Base-by-base conservation (phyloP, 1,284 basidiomycete genomes). In the Fomes fomentarius region DNA sequence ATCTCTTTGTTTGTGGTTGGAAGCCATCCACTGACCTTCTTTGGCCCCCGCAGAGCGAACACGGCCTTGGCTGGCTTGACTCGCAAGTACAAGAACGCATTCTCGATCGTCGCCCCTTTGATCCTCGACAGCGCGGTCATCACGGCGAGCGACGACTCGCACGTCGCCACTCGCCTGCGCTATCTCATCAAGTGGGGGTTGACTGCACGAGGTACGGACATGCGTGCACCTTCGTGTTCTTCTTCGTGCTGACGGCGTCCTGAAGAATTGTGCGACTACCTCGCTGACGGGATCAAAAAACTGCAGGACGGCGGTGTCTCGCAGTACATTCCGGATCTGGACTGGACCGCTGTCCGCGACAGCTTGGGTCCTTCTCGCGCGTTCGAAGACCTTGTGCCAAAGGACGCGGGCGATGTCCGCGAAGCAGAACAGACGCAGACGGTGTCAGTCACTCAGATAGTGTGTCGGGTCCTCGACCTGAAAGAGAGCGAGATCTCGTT, bases 21-120 rank as follows among this genome's bases (percentile, higher is more conserved):
- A 50, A 33, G 40, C 8, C 28, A 26, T 14, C 33, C 24, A 21
- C 40, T 46, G 15, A 28, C 26, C 31, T 21, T 41, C 50, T 50
- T 11, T 14, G n/a, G n/a, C n/a, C n/a, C n/a, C n/a, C n/a, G n/a
- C 44, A 77, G 76, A 34, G 74, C 74, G 9, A 75, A 75, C 51
- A 69, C 71, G 6, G 63, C 66, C 8, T 50, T 76, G 3, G 71
- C 75, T 8, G 70, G 63, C 1, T 41, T 66, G 53, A 65, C 66
- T 8, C 37, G 52, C 9, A 52, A 63, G 42, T 66, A 68, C 37
- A 56, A 52, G 14, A 78, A 77, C 54, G 74, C 71, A 1, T 71
- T 73, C 49, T 69, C 70, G 2, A 62, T 78, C 22, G 61, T 74
- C 40, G 63, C 64, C 3, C 76, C 76, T 1, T 65, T 63, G 1